These are phyloP conservation scores for Thraustotheca clavata DNA, from an alignment of 352 stramenopile genomes.

Conservation along the genomic window DNA sequence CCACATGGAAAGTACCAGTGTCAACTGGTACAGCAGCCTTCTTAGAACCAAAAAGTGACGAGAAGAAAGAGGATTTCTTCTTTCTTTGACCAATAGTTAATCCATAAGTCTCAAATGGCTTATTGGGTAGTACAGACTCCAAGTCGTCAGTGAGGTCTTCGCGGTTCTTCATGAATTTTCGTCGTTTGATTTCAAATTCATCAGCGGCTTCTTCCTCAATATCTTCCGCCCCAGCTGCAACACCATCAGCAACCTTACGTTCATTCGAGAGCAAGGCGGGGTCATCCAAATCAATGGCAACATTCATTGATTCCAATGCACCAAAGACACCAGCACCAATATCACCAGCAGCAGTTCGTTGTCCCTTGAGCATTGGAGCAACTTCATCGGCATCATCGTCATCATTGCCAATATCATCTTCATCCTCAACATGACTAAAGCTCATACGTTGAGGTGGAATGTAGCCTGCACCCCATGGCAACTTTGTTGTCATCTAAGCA, in stretches of 20 bases:
- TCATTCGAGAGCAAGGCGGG: constrained; percentile 22
- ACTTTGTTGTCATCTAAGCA: constrained; percentile 58
- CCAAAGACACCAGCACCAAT: constrained; percentile 81
- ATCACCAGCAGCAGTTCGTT: constrained; percentile 29
- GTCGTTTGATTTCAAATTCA: constrained; percentile 48
- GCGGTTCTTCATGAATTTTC: constrained; percentile 74
- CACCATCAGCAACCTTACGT: constrained; percentile 38
- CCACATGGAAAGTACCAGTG: constrained; percentile 61
- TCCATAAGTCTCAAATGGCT: constrained; percentile 84
- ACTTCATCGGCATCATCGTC: constrained; percentile 31
- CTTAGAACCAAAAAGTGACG: constrained; percentile 41
- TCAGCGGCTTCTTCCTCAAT: constrained; percentile 40
- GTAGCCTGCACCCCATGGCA: constrained; percentile 77
- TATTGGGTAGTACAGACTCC: constrained; percentile 65
- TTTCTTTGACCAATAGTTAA: constrained; percentile 76
- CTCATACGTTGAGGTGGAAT: constrained; percentile 50
- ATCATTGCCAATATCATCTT: constrained; percentile 42
- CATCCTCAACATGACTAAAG: constrained; percentile 59
- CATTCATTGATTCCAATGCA: constrained; percentile 75
- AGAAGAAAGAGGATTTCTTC: constrained; percentile 51
- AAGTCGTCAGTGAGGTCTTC: constrained; percentile 50
- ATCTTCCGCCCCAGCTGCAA: neutral
- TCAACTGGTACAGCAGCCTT: constrained; percentile 37
- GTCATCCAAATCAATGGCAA: constrained; percentile 56
- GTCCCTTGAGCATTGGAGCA: constrained; percentile 27